Evolutionary conservation across 1,284 basidiomycete genomes (phyloP).

Genomic region (Cryptococcus wingfieldii): DNA sequence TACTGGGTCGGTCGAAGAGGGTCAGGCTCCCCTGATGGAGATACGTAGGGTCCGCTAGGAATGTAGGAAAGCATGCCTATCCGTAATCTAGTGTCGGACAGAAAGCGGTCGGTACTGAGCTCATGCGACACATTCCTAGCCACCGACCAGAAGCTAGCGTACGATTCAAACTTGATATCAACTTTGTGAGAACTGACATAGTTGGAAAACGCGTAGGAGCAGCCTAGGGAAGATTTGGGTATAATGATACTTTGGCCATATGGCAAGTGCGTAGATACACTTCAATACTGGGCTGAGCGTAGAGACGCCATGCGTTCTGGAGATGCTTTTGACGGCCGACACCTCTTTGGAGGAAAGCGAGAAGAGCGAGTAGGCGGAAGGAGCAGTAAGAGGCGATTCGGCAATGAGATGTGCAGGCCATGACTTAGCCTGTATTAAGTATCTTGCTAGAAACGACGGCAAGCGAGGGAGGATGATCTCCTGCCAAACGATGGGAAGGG

Average conservation of each 20-base stretch:
- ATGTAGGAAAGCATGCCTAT: constrained; percentile 36
- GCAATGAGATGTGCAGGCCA: constrained; percentile 28
- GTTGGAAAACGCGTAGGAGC: constrained; percentile 27
- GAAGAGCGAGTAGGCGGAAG: constrained; percentile 14
- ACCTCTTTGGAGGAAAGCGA: constrained; percentile 13
- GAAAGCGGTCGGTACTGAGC: constrained; percentile 5
- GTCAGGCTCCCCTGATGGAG: constrained; percentile 5
- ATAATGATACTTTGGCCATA: constrained; percentile 22
- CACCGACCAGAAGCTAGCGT: constrained; percentile 28
- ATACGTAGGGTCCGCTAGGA: constrained; percentile 19
- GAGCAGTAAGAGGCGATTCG: constrained; percentile 7
- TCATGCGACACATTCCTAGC: constrained; percentile 6
- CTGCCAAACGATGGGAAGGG: constrained; percentile 25
- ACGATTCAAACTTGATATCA: constrained; percentile 1
- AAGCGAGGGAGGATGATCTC: constrained; percentile 34
- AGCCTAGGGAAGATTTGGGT: constrained; percentile 13
- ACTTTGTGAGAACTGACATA: constrained; percentile 26
- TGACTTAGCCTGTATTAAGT: constrained; percentile 11
- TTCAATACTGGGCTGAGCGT: constrained; percentile 38
- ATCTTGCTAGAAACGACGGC: constrained; percentile 26
- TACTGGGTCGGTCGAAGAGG: constrained; percentile 31
- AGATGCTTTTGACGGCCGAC: constrained; percentile 14
- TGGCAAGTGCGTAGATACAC: constrained; percentile 22
- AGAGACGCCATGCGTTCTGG: constrained; percentile 19
- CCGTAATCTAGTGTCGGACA: constrained; percentile 16